phyloP scores from a whole-genome alignment of 768 basidiomycete species.

The Amanita inopinata region DNA sequence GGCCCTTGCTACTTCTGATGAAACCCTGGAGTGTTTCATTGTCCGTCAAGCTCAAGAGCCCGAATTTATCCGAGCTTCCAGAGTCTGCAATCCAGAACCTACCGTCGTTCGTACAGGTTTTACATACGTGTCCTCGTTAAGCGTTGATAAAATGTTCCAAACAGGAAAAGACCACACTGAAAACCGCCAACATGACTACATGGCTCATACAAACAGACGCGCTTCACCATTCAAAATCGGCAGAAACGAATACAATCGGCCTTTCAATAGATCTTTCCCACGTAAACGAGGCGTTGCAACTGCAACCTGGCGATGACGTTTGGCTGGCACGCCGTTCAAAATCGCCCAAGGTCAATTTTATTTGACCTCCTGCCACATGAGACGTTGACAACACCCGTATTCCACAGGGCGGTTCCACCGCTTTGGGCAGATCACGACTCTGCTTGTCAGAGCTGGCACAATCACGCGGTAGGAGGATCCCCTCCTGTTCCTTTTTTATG shows the following conservation, averaged over 20 bases:
- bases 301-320: slow-evolving; percentile 43
- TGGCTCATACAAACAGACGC: slow-evolving; percentile 32
- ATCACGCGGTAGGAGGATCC: slow-evolving; percentile 38
- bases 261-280: slow-evolving; percentile 18
- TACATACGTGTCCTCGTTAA: background rate
- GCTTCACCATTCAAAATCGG: slow-evolving; percentile 17
- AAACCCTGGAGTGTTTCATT: slow-evolving; percentile 37
- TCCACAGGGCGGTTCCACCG: slow-evolving; percentile 75
- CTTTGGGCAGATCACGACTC: slow-evolving; percentile 62
- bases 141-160: too few relatives aligned
- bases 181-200: slow-evolving; percentile 23
- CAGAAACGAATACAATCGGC: slow-evolving; percentile 16
- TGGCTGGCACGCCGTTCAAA: slow-evolving; percentile 47
- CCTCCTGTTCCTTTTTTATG: slow-evolving; percentile 4
- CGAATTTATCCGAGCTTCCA: slow-evolving; percentile 33
- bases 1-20: slow-evolving; percentile 18
- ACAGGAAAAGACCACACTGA: slow-evolving; percentile 27
- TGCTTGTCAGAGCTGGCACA: slow-evolving; percentile 60
- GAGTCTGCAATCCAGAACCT: slow-evolving; percentile 18
- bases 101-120: slow-evolving; percentile 1
- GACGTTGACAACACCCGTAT: too few relatives aligned
- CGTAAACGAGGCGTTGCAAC: slow-evolving; percentile 31
- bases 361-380: slow-evolving; percentile 9
- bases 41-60: slow-evolving; percentile 31
- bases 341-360: slow-evolving; percentile 38